Percentiles rank a stretch among this genome's conserved stretches.
phyloP scores from a whole-genome alignment of 2,329 filamentous ascomycete genomes.

The Pyricularia sp. region DNA sequence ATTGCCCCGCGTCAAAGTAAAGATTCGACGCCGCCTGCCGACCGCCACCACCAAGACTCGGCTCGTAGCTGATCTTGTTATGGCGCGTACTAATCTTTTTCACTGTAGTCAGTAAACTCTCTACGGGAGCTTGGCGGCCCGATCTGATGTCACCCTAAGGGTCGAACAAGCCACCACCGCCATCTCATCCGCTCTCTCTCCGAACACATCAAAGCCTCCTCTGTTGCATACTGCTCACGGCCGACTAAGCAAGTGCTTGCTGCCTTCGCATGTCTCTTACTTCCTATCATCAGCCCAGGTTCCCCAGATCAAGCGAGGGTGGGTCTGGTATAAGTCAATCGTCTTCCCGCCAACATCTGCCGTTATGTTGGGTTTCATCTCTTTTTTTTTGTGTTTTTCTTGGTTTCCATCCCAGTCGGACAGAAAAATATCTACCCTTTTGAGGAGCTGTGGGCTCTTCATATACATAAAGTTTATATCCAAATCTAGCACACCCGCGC shows the following conservation, averaged over 20 bases:
- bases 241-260: constrained; percentile 1
- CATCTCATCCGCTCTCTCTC: not conserved
- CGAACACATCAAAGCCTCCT: not conserved
- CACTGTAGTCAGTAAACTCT: not conserved
- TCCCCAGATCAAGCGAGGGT: not conserved
- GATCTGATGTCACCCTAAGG: not conserved
- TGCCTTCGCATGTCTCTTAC: not conserved
- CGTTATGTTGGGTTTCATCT: not conserved
- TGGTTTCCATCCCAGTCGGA: not conserved
- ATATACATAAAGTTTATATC: not conserved
- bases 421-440: not conserved
- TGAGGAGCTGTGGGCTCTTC: not conserved
- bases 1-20: not conserved
- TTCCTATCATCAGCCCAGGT: not conserved
- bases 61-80: not conserved
- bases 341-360: not conserved
- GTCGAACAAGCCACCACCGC: not conserved
- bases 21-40: not conserved
- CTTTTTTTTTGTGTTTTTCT: not conserved
- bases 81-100: not conserved
- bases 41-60: not conserved
- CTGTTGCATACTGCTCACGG: not conserved
- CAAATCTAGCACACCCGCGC: not conserved
- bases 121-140: not conserved
- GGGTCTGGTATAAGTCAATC: not conserved